Percentiles rank a stretch among this genome's conserved stretches.
Evolutionary conservation across 2,329 filamentous ascomycete genomes (phyloP).

Genomic region (Rutstroemia sp.): DNA sequence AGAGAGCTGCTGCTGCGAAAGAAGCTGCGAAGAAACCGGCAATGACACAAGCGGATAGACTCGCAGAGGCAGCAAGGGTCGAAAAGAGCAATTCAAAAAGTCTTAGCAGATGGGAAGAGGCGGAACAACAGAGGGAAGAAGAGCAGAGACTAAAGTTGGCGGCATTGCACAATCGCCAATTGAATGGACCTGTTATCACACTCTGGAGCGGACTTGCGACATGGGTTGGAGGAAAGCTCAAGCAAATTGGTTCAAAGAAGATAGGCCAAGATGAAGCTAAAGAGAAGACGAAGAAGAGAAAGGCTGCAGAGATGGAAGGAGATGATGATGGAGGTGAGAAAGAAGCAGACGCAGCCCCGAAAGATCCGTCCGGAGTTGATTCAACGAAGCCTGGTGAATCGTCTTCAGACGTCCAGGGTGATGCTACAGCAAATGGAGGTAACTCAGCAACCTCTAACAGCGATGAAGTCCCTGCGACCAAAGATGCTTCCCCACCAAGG

Average conservation of each 20-base stretch:
- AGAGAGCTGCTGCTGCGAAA: constrained; percentile 53
- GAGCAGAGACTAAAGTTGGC: constrained; percentile 77
- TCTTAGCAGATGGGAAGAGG: constrained; percentile 87
- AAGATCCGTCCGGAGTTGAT: neutral
- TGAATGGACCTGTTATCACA: constrained; percentile 83
- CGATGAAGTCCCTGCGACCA: neutral
- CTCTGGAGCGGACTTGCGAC: constrained; percentile 90
- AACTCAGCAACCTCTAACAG: neutral
- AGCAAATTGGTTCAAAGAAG: constrained; percentile 55
- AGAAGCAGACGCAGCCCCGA: neutral
- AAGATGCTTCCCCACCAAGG: neutral
- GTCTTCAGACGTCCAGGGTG: neutral
- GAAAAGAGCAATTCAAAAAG: constrained; percentile 86
- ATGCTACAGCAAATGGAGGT: neutral
- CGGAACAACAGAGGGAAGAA: constrained; percentile 81
- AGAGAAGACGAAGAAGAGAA: constrained; percentile 47
- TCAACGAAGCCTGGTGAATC: neutral
- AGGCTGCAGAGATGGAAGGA: constrained; percentile 42
- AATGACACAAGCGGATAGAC: constrained; percentile 79
- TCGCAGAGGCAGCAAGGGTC: constrained; percentile 73
- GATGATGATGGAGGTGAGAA: constrained; percentile 10
- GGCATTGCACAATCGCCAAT: constrained; percentile 76
- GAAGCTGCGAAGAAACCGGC: constrained; percentile 67
- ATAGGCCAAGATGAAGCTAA: constrained; percentile 51
- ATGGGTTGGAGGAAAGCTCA: constrained; percentile 70